These are phyloP conservation scores for Begonia fuchsioides DNA, from an alignment of 306 rosid genomes.

Conservation along the genomic window DNA sequence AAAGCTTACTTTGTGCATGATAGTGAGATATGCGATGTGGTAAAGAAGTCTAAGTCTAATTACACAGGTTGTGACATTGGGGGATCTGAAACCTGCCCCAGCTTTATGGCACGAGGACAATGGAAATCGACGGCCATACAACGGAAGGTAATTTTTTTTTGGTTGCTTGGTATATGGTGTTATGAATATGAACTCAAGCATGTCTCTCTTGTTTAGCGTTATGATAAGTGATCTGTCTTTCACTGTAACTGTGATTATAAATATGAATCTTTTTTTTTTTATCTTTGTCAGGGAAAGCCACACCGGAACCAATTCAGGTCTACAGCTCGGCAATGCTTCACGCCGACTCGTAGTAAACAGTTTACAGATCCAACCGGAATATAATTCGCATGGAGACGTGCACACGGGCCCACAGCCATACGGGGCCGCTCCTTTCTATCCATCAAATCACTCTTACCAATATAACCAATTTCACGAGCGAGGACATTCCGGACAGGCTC, in stretches of 20 bases:
- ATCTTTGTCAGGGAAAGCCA: constrained; percentile 41
- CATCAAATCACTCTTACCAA: constrained; percentile 14
- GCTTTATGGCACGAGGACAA: constrained; percentile 84
- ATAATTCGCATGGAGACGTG: constrained; percentile 21
- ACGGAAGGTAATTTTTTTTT: constrained; percentile 28
- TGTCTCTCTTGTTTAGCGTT: neutral
- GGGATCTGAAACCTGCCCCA: constrained; percentile 66
- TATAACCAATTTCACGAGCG: constrained; percentile 17
- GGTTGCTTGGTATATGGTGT: neutral
- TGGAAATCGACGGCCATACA: constrained; percentile 34
- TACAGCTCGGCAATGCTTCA: constrained; percentile 53
- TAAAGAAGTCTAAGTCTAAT: too few species aligned
- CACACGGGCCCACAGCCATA: constrained; percentile 16
- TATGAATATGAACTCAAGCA: neutral
- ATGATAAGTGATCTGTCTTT: neutral
- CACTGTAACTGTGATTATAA: neutral
- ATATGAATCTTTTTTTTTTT: constrained; percentile 3
- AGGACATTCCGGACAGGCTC: constrained; percentile 19
- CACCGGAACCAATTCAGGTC: constrained; percentile 47
- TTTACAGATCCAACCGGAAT: constrained; percentile 26
- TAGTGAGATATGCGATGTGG: too few species aligned
- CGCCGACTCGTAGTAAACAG: constrained; percentile 52
- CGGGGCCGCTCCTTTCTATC: constrained; percentile 11
- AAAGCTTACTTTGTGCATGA: too few species aligned
- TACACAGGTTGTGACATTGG: constrained; percentile 43